Base-by-base conservation (phyloP, 225 moss, liverwort and hornwort genomes). In the Ulota crispa region DNA sequence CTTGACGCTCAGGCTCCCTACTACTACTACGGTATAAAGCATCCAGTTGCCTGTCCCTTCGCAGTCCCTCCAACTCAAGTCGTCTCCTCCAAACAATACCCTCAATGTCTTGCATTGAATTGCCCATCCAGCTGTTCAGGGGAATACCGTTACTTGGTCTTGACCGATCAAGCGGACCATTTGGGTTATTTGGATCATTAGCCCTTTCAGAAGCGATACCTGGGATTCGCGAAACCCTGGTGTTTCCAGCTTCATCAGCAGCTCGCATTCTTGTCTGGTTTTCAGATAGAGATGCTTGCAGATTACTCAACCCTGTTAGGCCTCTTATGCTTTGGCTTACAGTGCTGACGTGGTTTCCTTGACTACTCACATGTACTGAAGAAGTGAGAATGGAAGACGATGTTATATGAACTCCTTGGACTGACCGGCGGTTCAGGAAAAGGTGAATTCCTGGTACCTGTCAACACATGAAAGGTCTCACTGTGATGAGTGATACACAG, bases 371-470 rank as follows among this genome's bases (percentile, higher is more conserved):
- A 68, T 92, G 96, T 55, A 89, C 85, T 15, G 91, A 83, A 69
- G 91, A 89, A 23, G 91, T 89, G 45, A 95, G 84, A 67, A 96
- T 93, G 75, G 96, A 89, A 56, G 96, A 96, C n/a, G 93, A 93
- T 50, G 92, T 91, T 70, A 96, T 89, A n/a, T 93, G 96, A 56
- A 97, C 86, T 62, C 93, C 90, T 84, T 95, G 93, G 64, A 93
- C 81, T 80, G 95, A 88, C 76, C 93, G 92, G 77, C 92, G 82
- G 80, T 88, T 86, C 80, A 97, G 64, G 65, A 93, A 95, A 37
- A 84, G 81, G 78, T 95, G 96, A 55, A 97, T 88, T 59, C 95
- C 93, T 45, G 96, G 96, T 47, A 97, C 92, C 96, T 97, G 81
- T 61, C 24, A 64, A 62, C n/a, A 78, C 56, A 75, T 64, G 37